These are phyloP conservation scores for Alnus rubra DNA, from an alignment of 306 rosid genomes.

Conservation along the genomic window DNA sequence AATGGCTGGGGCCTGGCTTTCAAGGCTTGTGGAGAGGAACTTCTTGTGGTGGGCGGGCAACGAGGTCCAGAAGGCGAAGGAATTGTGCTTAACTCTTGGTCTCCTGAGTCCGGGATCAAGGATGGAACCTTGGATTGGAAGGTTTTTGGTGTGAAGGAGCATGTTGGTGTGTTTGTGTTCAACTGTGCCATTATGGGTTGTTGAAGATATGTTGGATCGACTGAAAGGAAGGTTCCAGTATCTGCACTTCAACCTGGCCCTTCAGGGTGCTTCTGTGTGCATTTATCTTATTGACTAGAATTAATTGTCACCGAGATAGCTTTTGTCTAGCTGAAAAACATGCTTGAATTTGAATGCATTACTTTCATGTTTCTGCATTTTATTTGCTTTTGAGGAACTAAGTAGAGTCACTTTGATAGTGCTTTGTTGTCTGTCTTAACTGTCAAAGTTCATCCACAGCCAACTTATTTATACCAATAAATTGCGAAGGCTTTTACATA, in stretches of 20 bases:
- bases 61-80: slow-evolving; percentile 90
- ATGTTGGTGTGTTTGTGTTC: slow-evolving; percentile 86
- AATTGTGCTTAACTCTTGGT: slow-evolving; percentile 76
- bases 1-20: slow-evolving; percentile 97
- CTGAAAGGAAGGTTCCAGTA: slow-evolving; percentile 48
- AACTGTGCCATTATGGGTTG: slow-evolving; percentile 98
- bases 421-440: slow-evolving; percentile 18
- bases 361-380: slow-evolving; percentile 45
- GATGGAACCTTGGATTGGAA: slow-evolving; percentile 84
- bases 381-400: slow-evolving; percentile 43
- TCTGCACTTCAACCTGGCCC: slow-evolving; percentile 60
- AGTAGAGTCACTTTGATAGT: slow-evolving; percentile 45
- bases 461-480: slow-evolving; percentile 57
- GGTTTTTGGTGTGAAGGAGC: slow-evolving; percentile 77
- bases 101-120: slow-evolving; percentile 65
- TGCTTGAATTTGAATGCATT: slow-evolving; percentile 49
- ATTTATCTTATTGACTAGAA: slow-evolving; percentile 45
- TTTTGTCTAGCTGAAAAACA: slow-evolving; percentile 50
- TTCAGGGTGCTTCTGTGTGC: slow-evolving; percentile 52
- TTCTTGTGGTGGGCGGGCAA: slow-evolving; percentile 93
- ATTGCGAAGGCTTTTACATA: slow-evolving; percentile 44
- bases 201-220: slow-evolving; percentile 64
- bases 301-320: slow-evolving; percentile 52
- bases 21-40: slow-evolving; percentile 88
- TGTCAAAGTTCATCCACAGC: slow-evolving; percentile 24